Evolutionary conservation across 768 basidiomycete genomes (phyloP).

Genomic region (Mycena leptocephala): DNA sequence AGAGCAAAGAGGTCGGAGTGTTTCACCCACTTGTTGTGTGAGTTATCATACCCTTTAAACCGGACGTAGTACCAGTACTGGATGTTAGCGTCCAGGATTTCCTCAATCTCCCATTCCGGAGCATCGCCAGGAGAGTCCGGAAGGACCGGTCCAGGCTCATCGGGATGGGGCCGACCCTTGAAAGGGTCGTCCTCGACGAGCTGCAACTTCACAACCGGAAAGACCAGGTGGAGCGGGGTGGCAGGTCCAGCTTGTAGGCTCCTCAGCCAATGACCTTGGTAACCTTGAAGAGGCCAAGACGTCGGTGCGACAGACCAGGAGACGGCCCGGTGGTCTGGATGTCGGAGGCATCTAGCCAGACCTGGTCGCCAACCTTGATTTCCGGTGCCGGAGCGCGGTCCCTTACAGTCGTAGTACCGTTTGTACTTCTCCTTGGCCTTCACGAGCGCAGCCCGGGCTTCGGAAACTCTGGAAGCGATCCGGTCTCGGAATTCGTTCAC

Average conservation of each 20-base stretch:
- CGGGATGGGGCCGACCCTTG: neutral
- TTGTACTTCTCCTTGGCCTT: neutral
- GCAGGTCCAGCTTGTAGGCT: constrained; percentile 18
- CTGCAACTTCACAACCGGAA: constrained; percentile 9
- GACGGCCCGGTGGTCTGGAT: neutral
- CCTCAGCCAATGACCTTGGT: neutral
- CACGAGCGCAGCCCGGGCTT: neutral
- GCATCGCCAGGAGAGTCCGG: constrained; percentile 9
- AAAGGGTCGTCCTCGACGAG: constrained; percentile 16
- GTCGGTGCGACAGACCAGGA: no score
- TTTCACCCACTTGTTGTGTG: constrained; percentile 5
- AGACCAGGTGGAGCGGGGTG: constrained; percentile 11
- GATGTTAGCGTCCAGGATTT: constrained; percentile 34
- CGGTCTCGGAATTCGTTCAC: neutral
- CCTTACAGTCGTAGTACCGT: neutral
- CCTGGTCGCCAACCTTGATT: neutral
- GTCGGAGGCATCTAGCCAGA: neutral
- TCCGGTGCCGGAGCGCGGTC: neutral
- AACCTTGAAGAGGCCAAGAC: neutral
- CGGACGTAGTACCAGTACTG: neutral
- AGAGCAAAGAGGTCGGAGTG: neutral
- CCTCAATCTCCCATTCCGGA: constrained; percentile 34
- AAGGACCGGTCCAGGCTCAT: constrained; percentile 29
- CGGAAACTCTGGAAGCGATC: neutral
- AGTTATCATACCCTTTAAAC: neutral